phyloP scores from a whole-genome alignment of 768 basidiomycete genomes.

The Omphalotus guepiniiformis region DNA sequence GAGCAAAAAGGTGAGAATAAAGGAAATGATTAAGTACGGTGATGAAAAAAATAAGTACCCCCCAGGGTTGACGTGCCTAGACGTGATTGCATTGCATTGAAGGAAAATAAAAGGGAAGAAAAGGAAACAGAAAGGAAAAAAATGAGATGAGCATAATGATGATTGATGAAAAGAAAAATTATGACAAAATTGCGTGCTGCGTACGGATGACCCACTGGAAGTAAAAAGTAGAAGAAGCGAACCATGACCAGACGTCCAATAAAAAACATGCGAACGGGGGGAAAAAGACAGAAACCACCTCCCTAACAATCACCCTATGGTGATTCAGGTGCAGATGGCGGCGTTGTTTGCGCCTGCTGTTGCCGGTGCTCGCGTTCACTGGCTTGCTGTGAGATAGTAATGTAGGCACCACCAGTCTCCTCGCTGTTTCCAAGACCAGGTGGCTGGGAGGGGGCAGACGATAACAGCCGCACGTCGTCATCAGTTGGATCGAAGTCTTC shows the following conservation, averaged over 20 bases:
- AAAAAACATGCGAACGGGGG: conserved; percentile 19
- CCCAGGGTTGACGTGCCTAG: conserved; percentile 24
- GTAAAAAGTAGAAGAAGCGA: conserved; percentile 17
- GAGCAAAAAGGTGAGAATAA: conserved; percentile 13
- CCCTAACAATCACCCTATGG: conserved; percentile 19
- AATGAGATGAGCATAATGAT: conserved; percentile 10
- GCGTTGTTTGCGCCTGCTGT: conserved; percentile 18
- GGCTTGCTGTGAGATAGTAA: conserved; percentile 79
- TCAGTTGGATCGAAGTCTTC: conserved; percentile 71
- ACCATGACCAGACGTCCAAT: conserved; percentile 9
- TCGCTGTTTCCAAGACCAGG: conserved; percentile 63
- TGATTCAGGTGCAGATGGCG: conserved; percentile 21
- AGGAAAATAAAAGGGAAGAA: too few relatives aligned
- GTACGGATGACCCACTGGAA: conserved; percentile 15
- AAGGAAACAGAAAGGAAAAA: conserved; percentile 9
- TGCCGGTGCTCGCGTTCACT: conserved; percentile 62
- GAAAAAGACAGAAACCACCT: conserved; percentile 10
- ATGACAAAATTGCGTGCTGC: conserved; percentile 16
- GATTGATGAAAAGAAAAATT: conserved; percentile 9
- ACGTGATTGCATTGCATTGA: conserved; percentile 11
- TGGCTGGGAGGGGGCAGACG: conserved; percentile 55
- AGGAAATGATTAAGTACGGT: conserved; percentile 23
- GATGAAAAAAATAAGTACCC: conserved; percentile 20
- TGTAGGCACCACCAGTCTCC: conserved; percentile 80
- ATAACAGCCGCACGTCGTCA: conserved; percentile 52